phyloP scores from a whole-genome alignment of 176 grass and related monocot genomes.

The Tillandsia leiboldiana region DNA sequence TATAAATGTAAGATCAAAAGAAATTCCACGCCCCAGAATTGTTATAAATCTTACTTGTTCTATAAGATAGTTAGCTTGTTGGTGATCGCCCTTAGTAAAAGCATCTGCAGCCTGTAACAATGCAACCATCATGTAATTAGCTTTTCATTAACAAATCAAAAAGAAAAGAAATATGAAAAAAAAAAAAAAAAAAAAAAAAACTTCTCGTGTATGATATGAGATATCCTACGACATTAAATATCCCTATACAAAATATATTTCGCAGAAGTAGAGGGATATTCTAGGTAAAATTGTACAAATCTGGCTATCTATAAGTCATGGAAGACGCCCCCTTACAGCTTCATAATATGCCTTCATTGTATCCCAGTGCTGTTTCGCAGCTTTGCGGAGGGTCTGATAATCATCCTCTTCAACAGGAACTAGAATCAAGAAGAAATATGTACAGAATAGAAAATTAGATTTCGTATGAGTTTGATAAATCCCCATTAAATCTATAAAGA shows the following conservation, averaged over 20 bases:
- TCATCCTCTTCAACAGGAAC: slow-evolving; percentile 49
- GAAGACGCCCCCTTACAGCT: slow-evolving; percentile 38
- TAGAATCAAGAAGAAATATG: neutral
- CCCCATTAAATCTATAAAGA: neutral
- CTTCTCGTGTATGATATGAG: neutral
- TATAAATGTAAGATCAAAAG: neutral
- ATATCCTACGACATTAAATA: neutral
- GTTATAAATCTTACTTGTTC: slow-evolving; percentile 44
- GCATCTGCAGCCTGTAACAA: slow-evolving; percentile 72
- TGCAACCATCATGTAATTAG: slow-evolving; percentile 17
- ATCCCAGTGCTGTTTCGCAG: slow-evolving; percentile 74
- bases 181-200: neutral
- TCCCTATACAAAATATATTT: neutral
- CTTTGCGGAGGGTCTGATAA: slow-evolving; percentile 54
- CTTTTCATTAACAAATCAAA: neutral
- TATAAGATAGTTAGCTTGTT: slow-evolving; percentile 46
- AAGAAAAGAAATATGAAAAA: neutral
- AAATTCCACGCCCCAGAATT: neutral
- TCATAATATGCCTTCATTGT: slow-evolving; percentile 87
- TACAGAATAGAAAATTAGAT: neutral
- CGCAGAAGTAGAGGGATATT: neutral
- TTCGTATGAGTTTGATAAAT: neutral
- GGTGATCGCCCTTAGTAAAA: slow-evolving; percentile 49
- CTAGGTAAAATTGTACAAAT: neutral
- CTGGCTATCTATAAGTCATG: neutral